Conservation (phyloP, 1,139 yeast species). For the Geotrichum bryndzae region DNA sequence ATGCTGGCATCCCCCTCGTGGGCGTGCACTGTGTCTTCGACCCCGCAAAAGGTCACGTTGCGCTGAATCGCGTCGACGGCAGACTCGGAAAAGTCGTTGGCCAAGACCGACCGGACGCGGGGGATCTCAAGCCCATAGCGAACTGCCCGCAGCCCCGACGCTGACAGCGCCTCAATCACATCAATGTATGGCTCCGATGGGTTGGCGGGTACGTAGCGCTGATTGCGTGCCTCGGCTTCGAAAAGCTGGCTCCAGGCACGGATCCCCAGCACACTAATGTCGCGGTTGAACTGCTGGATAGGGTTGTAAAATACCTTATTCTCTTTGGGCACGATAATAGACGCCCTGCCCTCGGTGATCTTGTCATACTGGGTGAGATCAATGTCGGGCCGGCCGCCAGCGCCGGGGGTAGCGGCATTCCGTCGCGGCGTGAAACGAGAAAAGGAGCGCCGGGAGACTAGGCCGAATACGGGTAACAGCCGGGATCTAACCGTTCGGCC, state of each 20-base stretch:
- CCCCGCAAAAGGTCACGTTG: constrained; percentile 62
- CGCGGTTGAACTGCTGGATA: constrained; percentile 93
- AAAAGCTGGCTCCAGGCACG: constrained; percentile 74
- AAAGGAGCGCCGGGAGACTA: too few relatives aligned
- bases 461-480: too few relatives aligned
- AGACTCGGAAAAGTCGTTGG: constrained; percentile 79
- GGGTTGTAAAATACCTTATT: constrained; percentile 91
- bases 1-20: constrained; percentile 85
- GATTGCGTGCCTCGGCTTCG: constrained; percentile 24
- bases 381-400: too few relatives aligned
- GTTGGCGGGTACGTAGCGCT: too few relatives aligned
- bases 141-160: constrained; percentile 90
- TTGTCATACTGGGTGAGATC: too few relatives aligned
- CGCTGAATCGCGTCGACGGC: constrained; percentile 80
- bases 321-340: constrained; percentile 67
- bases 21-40: constrained; percentile 49
- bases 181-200: constrained; percentile 44
- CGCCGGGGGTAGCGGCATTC: too few relatives aligned
- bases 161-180: constrained; percentile 87
- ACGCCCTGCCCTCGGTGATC: constrained; percentile 41
- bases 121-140: constrained; percentile 90
- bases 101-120: constrained; percentile 60
- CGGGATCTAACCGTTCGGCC: too few relatives aligned
- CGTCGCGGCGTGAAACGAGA: too few relatives aligned
- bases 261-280: constrained; percentile 76